Base-by-base conservation (phyloP, 768 basidiomycete species). In the button mushroom (Agaricus bisporus) region DNA sequence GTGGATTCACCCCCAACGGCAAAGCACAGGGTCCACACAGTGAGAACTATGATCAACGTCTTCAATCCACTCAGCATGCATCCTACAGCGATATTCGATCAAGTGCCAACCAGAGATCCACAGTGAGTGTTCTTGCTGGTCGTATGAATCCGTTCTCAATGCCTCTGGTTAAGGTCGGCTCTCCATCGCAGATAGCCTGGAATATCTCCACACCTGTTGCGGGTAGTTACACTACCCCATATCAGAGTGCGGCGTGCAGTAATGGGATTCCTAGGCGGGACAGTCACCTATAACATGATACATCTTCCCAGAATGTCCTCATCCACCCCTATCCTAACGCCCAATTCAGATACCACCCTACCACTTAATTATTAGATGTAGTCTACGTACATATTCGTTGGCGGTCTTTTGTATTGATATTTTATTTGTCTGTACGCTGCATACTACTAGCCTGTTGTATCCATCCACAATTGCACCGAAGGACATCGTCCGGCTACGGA, bases 341-440 rank as follows among this genome's bases (percentile, higher is more conserved):
- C 15, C 70, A 67, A 43, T 67, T 65, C 51, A 68, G 65, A 58
- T 65, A 69, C 47, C 67, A 67, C 49, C 51, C 64, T 36, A 59
- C 68, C 45, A 63, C 71, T 37, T 70, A 70, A 47, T 47, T 28
- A 45, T 26, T 38, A 52, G 44, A 46, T 48, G 38, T 42, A 48
- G 29, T 41, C 18, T 32, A 25, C 18, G 25, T 36, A 20, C 41
- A 42, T 41, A 44, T 51, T 43, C 28, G 6, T 25, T n/a, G 39
- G 18, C 12, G 29, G 46, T 35, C 32, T 48, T 54, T 25, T 54
- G 47, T 54, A 54, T 54, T 54, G 46, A 28, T 54, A 54, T 54
- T 48, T 54, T 48, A 48, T 12, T 15, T 28, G 32, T 28, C 12
- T 47, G 37, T 53, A 12, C 17, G 44, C 18, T 35, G 26, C 36